Conservation (phyloP, 2,329 filamentous ascomycete genomes). For the Cadophora malorum region DNA sequence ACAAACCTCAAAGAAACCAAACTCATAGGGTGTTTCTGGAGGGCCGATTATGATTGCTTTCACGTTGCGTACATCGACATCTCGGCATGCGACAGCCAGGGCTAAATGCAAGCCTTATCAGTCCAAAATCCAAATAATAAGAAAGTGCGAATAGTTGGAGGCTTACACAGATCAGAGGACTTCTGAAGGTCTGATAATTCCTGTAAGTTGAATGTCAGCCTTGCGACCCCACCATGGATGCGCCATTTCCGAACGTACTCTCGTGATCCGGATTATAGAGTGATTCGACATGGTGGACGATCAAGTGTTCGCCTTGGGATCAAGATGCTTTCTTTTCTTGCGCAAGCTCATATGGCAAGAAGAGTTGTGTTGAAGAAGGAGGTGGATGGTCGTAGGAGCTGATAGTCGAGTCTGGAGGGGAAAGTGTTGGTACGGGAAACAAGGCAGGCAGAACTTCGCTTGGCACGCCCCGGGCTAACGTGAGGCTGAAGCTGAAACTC, state of each 20-base stretch:
- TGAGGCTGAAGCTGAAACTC: conserved; percentile 14
- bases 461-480: background rate
- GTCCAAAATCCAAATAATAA: conserved; percentile 27
- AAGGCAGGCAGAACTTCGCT: conserved; percentile 3
- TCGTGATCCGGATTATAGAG: conserved; percentile 85
- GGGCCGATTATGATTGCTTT: conserved; percentile 90
- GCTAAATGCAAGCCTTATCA: conserved; percentile 55
- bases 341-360: conserved; percentile 26
- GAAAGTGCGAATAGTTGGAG: conserved; percentile 16
- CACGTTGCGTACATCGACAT: conserved; percentile 87
- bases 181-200: conserved; percentile 88
- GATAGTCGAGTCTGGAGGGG: background rate
- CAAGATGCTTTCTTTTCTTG: conserved; percentile 22
- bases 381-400: background rate
- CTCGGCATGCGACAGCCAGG: conserved; percentile 84
- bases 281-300: conserved; percentile 73
- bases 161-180: conserved; percentile 80
- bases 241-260: conserved; percentile 58
- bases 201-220: conserved; percentile 54
- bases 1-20: conserved; percentile 91
- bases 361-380: conserved; percentile 10
- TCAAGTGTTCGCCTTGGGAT: conserved; percentile 23
- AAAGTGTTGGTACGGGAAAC: background rate
- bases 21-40: conserved; percentile 94
- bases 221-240: conserved; percentile 40